A percentile compares a stretch with the other conserved stretches of the same genome.
Evolutionary conservation across 2,329 filamentous ascomycete species (phyloP).

Genomic region (Diaporthe sp.): DNA sequence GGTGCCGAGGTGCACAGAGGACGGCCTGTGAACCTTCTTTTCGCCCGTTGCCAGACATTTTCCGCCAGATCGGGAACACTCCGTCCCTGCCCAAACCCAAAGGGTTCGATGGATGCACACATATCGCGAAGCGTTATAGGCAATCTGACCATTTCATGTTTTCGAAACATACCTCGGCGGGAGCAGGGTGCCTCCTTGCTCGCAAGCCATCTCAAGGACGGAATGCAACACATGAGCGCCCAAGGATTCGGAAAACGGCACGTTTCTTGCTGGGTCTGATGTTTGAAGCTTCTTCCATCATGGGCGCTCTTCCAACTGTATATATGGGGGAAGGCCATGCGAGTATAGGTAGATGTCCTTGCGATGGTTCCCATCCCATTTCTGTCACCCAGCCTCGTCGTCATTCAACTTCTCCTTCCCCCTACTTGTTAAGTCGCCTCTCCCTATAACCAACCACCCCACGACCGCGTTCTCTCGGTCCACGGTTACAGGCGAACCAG

Average conservation of each 20-base stretch:
- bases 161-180: background rate
- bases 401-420: background rate
- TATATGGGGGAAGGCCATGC: background rate
- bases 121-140: slow-evolving; percentile 1
- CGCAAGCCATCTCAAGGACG: slow-evolving; percentile 14
- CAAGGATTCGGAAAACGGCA: slow-evolving; percentile 14
- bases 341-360: background rate
- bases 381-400: slow-evolving; percentile 6
- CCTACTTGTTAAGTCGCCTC: background rate
- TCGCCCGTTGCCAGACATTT: background rate
- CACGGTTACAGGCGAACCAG: slow-evolving; percentile 1
- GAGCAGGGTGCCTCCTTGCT: slow-evolving; percentile 21
- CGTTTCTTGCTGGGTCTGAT: slow-evolving; percentile 18
- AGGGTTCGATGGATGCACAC: background rate
- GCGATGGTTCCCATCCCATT: slow-evolving; percentile 5
- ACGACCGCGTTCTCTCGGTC: background rate
- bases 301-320: background rate
- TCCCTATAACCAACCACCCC: background rate
- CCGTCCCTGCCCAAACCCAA: background rate
- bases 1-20: slow-evolving; percentile 25
- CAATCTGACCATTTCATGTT: background rate
- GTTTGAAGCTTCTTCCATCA: background rate
- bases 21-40: background rate
- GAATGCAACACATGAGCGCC: slow-evolving; percentile 21
- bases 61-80: background rate